Percentiles rank a stretch among this genome's conserved stretches.
Conservation (phyloP, 2,329 filamentous ascomycete species). For the Colletotrichum lentis region DNA sequence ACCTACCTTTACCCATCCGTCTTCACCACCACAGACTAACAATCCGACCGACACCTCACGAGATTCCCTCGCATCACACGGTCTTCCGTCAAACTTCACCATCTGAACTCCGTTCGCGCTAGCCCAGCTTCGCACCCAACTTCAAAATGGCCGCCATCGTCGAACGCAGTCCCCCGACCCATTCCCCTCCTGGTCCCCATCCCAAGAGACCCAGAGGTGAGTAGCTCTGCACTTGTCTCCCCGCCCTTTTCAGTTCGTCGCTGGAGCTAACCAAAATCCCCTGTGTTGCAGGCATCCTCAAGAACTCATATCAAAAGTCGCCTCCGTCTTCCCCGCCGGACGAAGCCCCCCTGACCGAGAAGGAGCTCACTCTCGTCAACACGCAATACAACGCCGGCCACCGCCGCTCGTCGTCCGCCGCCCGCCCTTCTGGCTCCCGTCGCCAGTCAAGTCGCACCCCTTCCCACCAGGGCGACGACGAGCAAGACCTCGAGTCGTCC, state of each 20-base stretch:
- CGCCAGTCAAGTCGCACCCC: constrained; percentile 69
- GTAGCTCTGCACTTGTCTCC: constrained; percentile 26
- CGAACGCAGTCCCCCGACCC: constrained; percentile 49
- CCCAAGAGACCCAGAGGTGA: constrained; percentile 58
- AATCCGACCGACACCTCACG: constrained; percentile 26
- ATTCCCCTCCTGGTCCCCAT: constrained; percentile 54
- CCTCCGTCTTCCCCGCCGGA: constrained; percentile 62
- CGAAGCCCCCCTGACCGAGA: constrained; percentile 69
- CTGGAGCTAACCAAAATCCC: background rate
- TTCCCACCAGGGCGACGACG: constrained; percentile 54
- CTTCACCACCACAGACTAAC: background rate
- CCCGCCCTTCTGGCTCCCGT: constrained; percentile 70
- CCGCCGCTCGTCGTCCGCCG: constrained; percentile 80
- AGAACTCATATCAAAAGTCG: constrained; percentile 79
- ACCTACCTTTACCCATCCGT: background rate
- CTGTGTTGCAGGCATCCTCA: constrained; percentile 78
- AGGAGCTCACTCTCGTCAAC: constrained; percentile 92
- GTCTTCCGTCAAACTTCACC: background rate
- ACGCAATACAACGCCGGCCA: constrained; percentile 93
- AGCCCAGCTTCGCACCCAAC: constrained; percentile 8
- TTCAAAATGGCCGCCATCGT: constrained; percentile 54
- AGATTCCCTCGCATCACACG: constrained; percentile 29
- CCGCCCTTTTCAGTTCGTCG: background rate
- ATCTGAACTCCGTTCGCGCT: background rate
- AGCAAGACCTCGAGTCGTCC: constrained; percentile 63